Evolutionary conservation across 441 rosid species (phyloP).

Genomic region (Populus hybrid): DNA sequence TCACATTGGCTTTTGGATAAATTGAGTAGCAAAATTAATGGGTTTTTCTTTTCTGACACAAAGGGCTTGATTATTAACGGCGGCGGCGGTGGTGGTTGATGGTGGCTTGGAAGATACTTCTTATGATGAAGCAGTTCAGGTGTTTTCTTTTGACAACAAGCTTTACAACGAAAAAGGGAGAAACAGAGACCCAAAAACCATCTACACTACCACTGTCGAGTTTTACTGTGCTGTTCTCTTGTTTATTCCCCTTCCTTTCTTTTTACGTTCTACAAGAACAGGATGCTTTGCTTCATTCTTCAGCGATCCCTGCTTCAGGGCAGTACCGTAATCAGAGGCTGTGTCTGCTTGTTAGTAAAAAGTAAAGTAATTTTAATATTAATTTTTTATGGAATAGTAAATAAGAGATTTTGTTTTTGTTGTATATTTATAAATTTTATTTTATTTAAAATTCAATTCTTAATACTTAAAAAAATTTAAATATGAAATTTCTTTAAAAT

Average conservation of each 20-base stretch:
- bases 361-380: no score
- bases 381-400: no score
- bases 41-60: background rate
- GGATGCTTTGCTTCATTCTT: conserved; percentile 14
- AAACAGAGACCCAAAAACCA: conserved; percentile 26
- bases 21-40: background rate
- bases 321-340: no score
- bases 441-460: no score
- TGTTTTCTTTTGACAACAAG: conserved; percentile 39
- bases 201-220: background rate
- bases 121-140: conserved; percentile 36
- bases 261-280: background rate
- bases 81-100: background rate
- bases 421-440: no score
- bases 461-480: no score
- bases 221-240: background rate
- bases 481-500: no score
- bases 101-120: conserved; percentile 45
- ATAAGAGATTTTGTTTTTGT: no score
- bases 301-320: background rate
- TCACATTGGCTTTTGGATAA: background rate
- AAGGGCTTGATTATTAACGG: conserved; percentile 18
- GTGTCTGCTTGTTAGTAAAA: no score
- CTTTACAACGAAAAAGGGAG: conserved; percentile 43
- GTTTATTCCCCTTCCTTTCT: background rate